phyloP scores from a whole-genome alignment of 257 asterid species.

The Misopates orontium region DNA sequence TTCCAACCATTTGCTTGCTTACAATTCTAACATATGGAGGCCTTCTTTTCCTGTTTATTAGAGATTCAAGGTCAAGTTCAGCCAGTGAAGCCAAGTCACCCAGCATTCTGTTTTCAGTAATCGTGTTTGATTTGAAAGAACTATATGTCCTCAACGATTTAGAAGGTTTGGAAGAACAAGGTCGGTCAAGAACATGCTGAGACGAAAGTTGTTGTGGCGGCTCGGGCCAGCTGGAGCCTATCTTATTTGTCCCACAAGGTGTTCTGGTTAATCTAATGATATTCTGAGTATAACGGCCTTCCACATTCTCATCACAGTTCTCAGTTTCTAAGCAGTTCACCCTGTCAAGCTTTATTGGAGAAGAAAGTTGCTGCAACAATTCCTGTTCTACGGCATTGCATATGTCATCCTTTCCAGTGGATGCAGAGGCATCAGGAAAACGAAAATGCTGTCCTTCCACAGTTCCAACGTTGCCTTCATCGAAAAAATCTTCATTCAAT shows the following conservation, averaged over 20 bases:
- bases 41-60: conserved; percentile 76
- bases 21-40: conserved; percentile 75
- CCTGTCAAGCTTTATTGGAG: conserved; percentile 50
- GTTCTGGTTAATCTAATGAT: conserved; percentile 45
- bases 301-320: conserved; percentile 41
- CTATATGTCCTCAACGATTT: conserved; percentile 51
- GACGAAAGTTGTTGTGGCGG: conserved; percentile 67
- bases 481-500: conserved; percentile 51
- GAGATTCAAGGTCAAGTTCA: conserved; percentile 67
- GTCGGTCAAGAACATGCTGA: conserved; percentile 53
- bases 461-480: conserved; percentile 33
- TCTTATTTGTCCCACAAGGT: conserved; percentile 69
- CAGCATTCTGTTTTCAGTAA: conserved; percentile 32
- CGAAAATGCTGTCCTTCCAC: conserved; percentile 22
- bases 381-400: conserved; percentile 32
- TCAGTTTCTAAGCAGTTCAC: conserved; percentile 53
- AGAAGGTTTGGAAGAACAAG: conserved; percentile 51
- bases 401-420: conserved; percentile 20
- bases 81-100: conserved; percentile 51
- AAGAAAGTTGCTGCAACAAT: conserved; percentile 46
- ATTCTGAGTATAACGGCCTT: conserved; percentile 34
- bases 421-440: conserved; percentile 29
- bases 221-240: conserved; percentile 98
- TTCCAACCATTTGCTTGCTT: conserved; percentile 98
- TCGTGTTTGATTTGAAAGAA: conserved; percentile 53